Conservation (phyloP, 306 rosid genomes). For the Vachellia pachyceras region DNA sequence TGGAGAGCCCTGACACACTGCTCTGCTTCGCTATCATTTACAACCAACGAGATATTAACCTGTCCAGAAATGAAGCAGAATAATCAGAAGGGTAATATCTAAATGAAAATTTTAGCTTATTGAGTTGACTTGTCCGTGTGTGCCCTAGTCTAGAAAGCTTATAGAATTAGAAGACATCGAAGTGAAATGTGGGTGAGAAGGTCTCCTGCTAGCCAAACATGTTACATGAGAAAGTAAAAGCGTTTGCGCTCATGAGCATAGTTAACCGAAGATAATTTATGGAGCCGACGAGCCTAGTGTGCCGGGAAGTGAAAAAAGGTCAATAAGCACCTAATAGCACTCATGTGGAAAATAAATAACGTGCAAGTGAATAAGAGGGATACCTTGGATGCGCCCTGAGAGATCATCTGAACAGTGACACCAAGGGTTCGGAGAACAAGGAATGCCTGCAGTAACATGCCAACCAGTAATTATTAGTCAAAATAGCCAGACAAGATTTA, state of each 20-base stretch:
- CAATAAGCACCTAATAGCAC: neutral
- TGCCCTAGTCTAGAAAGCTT: neutral
- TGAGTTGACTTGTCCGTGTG: neutral
- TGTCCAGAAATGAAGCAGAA: conserved; percentile 40
- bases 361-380: conserved; percentile 30
- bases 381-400: conserved; percentile 98
- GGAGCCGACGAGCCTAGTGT: neutral
- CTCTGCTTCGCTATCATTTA: conserved; percentile 82
- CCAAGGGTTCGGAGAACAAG: conserved; percentile 74
- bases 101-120: neutral
- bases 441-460: conserved; percentile 66
- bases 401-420: conserved; percentile 95
- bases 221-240: neutral
- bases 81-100: conserved; percentile 17
- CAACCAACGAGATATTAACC: conserved; percentile 93
- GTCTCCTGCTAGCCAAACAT: neutral
- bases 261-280: conserved; percentile 8
- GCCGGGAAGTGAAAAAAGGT: conserved; percentile 3
- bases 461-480: conserved; percentile 31
- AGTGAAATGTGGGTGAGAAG: neutral
- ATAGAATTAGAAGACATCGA: neutral
- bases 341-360: neutral
- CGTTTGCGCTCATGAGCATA: neutral
- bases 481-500: conserved; percentile 28
- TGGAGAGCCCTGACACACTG: conserved; percentile 84